phyloP scores from a whole-genome alignment of 768 basidiomycete genomes.

The Thelephora ganbajun region DNA sequence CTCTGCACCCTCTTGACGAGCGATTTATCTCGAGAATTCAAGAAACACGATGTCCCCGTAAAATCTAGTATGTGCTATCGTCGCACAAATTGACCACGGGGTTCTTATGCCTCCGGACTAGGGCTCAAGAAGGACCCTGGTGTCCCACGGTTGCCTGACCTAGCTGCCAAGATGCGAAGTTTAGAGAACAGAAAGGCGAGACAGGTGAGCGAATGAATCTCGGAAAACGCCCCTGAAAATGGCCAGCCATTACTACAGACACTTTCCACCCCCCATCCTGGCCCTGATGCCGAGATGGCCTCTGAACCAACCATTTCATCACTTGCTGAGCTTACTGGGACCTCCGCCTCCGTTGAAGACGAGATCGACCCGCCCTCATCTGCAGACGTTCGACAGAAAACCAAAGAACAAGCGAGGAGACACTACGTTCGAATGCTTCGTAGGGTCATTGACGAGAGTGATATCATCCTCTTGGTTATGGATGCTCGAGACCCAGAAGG shows the following conservation, averaged over 20 bases:
- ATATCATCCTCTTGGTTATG: conserved; percentile 79
- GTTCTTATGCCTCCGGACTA: conserved; percentile 15
- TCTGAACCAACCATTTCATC: conserved; percentile 59
- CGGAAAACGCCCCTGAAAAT: neutral
- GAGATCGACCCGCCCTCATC: conserved; percentile 21
- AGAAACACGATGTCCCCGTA: conserved; percentile 1
- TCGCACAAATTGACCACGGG: neutral
- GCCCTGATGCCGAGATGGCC: conserved; percentile 57
- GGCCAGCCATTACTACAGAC: conserved; percentile 1
- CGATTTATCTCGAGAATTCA: conserved; percentile 2
- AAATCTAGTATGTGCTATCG: conserved; percentile 8
- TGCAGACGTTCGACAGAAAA: conserved; percentile 24
- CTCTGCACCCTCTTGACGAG: neutral
- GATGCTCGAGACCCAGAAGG: conserved; percentile 96
- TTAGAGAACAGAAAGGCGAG: conserved; percentile 32
- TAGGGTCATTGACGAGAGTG: conserved; percentile 88
- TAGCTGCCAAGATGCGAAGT: conserved; percentile 38
- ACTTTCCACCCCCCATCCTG: conserved; percentile 10
- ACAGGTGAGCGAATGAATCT: conserved; percentile 19
- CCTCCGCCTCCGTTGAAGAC: conserved; percentile 10
- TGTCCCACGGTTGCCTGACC: conserved; percentile 65
- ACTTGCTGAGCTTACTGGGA: conserved; percentile 35
- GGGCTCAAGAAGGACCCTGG: conserved; percentile 86
- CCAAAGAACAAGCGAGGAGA: conserved; percentile 55
- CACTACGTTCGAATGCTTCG: conserved; percentile 71